Base-by-base conservation (phyloP, 139 green algal species). In the Nannochloris sp. region DNA sequence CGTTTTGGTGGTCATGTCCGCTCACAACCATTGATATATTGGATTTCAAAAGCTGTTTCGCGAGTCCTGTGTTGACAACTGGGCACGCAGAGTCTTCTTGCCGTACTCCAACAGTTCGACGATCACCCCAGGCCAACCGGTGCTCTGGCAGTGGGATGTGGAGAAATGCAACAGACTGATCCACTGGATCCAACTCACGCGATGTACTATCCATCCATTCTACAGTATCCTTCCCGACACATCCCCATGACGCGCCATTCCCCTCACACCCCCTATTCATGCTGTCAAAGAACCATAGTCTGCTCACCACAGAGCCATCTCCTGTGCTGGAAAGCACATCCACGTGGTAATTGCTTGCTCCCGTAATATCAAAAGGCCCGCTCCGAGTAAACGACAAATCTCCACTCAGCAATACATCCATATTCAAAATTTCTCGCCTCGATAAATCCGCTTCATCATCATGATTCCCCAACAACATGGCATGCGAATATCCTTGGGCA, bases 251-350 rank as follows among this genome's bases (percentile, higher is more conserved):
- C 8, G 15, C 12, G 54, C 29, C 69, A 75, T 66, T 60, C 72
- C 25, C 64, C n/a, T 27, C 43, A 56, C 74, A 81, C 24, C 40
- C 60, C 21, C 34, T 21, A 43, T 66, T 44, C 56, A 48, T 36
- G 3, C 54, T 70, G 44, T 81, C 74, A 14, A 81, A 73, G 34
- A 81, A 65, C 74, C 74, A 81, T n/a, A 81, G 27, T n/a, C 74
- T 40, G 6, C 34, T 40, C 8, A 11, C 8, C 8, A 12, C 34
- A 0, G 70, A 14, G 64, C 63, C 4, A 64, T 57, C 40, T 34
- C 40, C 12, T 5, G 8, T 16, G 48, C 34, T 40, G 8, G 34
- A 40, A 40, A 40, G 8, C 34, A 81, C 43, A 40, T 81, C 65
- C n/a, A 81, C 51, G 18, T 40, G 69, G 49, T 75, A 81, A 44